These are phyloP conservation scores for Vanderwaltozyma verrucispora DNA, from an alignment of 805 yeast species.

Conservation along the genomic window DNA sequence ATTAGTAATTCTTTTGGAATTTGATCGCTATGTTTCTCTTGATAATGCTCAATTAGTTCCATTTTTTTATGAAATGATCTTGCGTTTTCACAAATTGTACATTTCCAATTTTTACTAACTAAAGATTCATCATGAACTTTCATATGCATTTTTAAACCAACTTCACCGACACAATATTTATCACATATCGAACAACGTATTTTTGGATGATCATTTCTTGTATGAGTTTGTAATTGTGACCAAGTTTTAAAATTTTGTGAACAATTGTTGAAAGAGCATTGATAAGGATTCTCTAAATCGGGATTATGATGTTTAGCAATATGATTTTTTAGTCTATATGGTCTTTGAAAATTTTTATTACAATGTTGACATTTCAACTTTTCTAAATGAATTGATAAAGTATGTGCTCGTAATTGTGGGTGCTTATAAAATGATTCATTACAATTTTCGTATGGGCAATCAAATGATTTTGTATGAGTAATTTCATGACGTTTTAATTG, in stretches of 20 bases:
- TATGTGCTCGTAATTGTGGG: conserved; percentile 66
- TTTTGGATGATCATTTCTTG: conserved; percentile 64
- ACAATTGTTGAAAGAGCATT: conserved; percentile 57
- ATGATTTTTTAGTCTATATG: conserved; percentile 58
- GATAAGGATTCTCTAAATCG: conserved; percentile 30
- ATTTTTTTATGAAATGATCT: conserved; percentile 45
- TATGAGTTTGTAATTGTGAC: conserved; percentile 64
- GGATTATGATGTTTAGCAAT: conserved; percentile 54
- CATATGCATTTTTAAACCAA: conserved; percentile 67
- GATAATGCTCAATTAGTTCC: conserved; percentile 47
- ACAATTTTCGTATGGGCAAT: conserved; percentile 56
- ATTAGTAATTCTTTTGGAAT: conserved; percentile 7
- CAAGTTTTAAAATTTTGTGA: conserved; percentile 51
- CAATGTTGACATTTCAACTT: conserved; percentile 52
- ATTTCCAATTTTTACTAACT: conserved; percentile 54
- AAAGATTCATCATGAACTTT: conserved; percentile 48
- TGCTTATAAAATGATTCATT: conserved; percentile 59
- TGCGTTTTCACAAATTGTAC: conserved; percentile 40
- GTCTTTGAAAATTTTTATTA: conserved; percentile 51
- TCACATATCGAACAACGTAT: conserved; percentile 55
- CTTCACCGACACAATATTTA: conserved; percentile 60
- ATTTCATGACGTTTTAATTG: conserved; percentile 75
- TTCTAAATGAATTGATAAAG: conserved; percentile 48
- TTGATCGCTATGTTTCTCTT: conserved; percentile 31
- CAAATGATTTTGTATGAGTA: conserved; percentile 62